phyloP scores from a whole-genome alignment of 1,284 basidiomycete genomes.

The Leccinum pallidistipes region DNA sequence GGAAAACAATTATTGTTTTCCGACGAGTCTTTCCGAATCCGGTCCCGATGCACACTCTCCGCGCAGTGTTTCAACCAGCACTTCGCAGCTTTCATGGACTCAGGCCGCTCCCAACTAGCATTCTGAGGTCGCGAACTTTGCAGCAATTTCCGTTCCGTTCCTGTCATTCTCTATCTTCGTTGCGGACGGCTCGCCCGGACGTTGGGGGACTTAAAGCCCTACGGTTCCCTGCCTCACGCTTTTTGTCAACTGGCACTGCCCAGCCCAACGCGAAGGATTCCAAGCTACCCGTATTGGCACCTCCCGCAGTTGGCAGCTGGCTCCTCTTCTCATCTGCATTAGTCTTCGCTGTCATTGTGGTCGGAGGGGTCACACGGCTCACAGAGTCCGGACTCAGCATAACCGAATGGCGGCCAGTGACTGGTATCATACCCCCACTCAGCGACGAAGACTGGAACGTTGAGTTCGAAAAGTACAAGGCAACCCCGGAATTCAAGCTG shows the following conservation, averaged over 20 bases:
- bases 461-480: slow-evolving; percentile 96
- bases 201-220: slow-evolving; percentile 14
- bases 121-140: slow-evolving; percentile 14
- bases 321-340: slow-evolving; percentile 81
- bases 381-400: slow-evolving; percentile 98
- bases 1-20: too few species aligned
- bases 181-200: slow-evolving; percentile 1
- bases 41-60: slow-evolving; percentile 22
- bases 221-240: slow-evolving; percentile 36
- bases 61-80: slow-evolving; percentile 22
- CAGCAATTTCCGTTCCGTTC: background rate
- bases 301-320: slow-evolving; percentile 80
- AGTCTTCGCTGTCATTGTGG: slow-evolving; percentile 90
- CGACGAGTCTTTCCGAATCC: background rate
- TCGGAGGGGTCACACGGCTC: slow-evolving; percentile 94
- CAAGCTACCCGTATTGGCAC: slow-evolving; percentile 60
- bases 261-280: slow-evolving; percentile 25
- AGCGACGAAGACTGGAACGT: slow-evolving; percentile 77
- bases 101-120: slow-evolving; percentile 1
- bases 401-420: slow-evolving; percentile 96
- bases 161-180: slow-evolving; percentile 6
- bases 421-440: slow-evolving; percentile 86
- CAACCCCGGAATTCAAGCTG: slow-evolving; percentile 95
- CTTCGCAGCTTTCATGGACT: slow-evolving; percentile 9
- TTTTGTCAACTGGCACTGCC: slow-evolving; percentile 42